Evolutionary conservation across 768 basidiomycete genomes (phyloP).

Genomic region (Russula compacta): DNA sequence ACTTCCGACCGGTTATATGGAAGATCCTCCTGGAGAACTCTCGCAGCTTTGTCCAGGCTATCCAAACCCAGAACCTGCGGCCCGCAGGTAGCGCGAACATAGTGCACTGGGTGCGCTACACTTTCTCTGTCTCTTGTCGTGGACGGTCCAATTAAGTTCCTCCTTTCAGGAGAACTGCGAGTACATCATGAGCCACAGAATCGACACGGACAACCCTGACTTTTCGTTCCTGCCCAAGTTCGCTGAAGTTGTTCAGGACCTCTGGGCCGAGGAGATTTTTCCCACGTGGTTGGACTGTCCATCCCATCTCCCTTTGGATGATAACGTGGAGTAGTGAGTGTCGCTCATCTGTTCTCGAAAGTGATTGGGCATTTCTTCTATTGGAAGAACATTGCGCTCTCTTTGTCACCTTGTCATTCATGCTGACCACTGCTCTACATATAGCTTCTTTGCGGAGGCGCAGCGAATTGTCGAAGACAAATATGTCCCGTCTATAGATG

Average conservation of each 20-base stretch:
- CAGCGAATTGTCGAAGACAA: conserved; percentile 66
- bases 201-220: conserved; percentile 18
- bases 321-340: conserved; percentile 8
- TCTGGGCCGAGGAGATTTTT: conserved; percentile 33
- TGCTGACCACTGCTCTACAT: neutral
- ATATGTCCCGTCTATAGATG: conserved; percentile 76
- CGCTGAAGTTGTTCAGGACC: neutral
- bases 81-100: neutral
- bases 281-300: neutral
- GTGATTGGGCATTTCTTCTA: neutral
- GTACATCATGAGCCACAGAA: neutral
- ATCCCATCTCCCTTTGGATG: neutral
- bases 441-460: conserved; percentile 79
- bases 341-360: neutral
- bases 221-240: conserved; percentile 18
- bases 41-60: neutral
- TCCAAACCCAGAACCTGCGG: neutral
- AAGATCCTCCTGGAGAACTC: neutral
- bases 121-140: neutral
- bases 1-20: neutral
- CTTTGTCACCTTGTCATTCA: neutral
- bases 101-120: neutral
- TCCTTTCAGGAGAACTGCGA: neutral
- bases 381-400: neutral
- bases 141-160: neutral